Percentiles rank a stretch among this genome's conserved stretches.
Evolutionary conservation across 2,329 filamentous ascomycete genomes (phyloP).

Genomic region (Neofusicoccum sp.): DNA sequence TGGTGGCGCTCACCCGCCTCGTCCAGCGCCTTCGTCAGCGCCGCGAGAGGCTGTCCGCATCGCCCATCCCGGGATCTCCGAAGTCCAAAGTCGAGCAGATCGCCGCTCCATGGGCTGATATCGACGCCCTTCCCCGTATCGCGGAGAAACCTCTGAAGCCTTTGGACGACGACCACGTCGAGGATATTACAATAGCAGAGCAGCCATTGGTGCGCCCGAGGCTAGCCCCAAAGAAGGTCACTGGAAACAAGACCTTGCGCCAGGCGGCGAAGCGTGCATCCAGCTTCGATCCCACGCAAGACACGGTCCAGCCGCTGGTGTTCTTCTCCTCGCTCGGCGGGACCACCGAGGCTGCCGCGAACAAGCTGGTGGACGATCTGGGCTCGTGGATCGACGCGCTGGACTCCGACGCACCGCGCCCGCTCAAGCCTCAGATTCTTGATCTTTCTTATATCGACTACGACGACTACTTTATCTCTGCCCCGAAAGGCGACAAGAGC

Average conservation of each 20-base stretch:
- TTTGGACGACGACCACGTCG: conserved; percentile 29
- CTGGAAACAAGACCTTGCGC: conserved; percentile 29
- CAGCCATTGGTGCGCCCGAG: conserved; percentile 27
- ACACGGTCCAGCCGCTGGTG: conserved; percentile 68
- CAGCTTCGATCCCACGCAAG: conserved; percentile 29
- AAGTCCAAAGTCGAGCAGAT: conserved; percentile 28
- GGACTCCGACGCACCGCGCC: conserved; percentile 33
- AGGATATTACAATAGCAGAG: conserved; percentile 26
- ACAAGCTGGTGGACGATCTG: conserved; percentile 59
- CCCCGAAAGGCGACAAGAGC: conserved; percentile 59
- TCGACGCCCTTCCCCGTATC: conserved; percentile 29
- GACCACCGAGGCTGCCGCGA: conserved; percentile 72
- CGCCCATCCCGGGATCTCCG: conserved; percentile 33
- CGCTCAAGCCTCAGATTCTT: conserved; percentile 62
- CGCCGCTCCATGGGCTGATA: conserved; percentile 35
- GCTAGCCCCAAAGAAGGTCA: conserved; percentile 39
- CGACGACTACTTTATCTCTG: conserved; percentile 84
- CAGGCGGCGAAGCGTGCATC: conserved; percentile 26
- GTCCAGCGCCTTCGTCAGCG: conserved; percentile 26
- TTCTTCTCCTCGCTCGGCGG: conserved; percentile 91
- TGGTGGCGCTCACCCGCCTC: conserved; percentile 32
- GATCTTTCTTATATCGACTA: conserved; percentile 86
- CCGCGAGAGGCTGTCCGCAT: conserved; percentile 30
- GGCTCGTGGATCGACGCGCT: conserved; percentile 38
- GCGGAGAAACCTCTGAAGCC: conserved; percentile 6